phyloP scores from a whole-genome alignment of 306 rosid species.

The Trifolium subterraneum region DNA sequence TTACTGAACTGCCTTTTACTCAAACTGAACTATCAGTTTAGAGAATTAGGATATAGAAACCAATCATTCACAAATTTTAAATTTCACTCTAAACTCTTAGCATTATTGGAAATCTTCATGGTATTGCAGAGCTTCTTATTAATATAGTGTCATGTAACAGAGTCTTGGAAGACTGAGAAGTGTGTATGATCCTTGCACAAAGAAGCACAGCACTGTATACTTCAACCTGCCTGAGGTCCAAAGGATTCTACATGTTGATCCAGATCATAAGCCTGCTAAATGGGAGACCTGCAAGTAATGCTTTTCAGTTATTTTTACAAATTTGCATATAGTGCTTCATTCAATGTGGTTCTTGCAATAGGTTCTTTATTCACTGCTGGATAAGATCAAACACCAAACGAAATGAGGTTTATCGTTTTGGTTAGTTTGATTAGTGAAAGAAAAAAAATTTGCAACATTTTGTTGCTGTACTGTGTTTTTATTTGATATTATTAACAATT shows the following conservation, averaged over 20 bases:
- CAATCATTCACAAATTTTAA: neutral
- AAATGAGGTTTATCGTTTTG: too few species aligned
- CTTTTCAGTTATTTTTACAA: neutral
- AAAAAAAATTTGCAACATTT: neutral
- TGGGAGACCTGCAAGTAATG: constrained; percentile 90
- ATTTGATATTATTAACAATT: too few species aligned
- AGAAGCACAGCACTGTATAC: constrained; percentile 63
- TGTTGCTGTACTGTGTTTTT: neutral
- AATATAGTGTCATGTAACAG: constrained; percentile 49
- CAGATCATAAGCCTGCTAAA: constrained; percentile 55
- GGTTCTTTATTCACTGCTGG: too few species aligned
- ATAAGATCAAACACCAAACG: too few species aligned
- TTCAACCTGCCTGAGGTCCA: constrained; percentile 88
- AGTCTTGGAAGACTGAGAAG: constrained; percentile 54
- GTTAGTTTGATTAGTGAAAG: neutral
- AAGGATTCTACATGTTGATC: constrained; percentile 71
- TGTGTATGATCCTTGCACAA: constrained; percentile 92
- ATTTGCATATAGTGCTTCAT: too few species aligned
- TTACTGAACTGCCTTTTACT: too few species aligned
- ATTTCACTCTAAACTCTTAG: neutral
- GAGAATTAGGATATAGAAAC: neutral
- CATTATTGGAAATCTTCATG: neutral
- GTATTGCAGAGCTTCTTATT: constrained; percentile 7
- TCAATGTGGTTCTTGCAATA: too few species aligned
- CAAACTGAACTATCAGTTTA: neutral